Evolutionary conservation across 2,329 filamentous ascomycete genomes (phyloP).

Genomic region (Sporothrix mexicana): DNA sequence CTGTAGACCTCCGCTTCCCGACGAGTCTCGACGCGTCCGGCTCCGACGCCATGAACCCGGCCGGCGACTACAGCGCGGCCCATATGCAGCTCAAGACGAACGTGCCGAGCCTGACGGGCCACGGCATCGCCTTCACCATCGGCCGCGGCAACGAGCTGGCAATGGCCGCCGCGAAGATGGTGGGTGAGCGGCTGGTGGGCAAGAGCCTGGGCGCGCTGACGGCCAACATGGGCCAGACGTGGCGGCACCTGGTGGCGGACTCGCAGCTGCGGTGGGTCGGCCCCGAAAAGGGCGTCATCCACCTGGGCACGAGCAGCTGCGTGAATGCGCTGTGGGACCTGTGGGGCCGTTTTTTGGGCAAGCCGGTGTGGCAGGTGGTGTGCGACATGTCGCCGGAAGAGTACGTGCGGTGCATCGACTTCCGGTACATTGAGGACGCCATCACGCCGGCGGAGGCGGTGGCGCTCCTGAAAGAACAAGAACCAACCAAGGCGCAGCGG

Average conservation of each 20-base stretch:
- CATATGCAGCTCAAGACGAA: constrained; percentile 90
- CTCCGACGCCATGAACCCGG: constrained; percentile 95
- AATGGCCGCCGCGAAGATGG: constrained; percentile 78
- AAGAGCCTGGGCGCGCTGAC: constrained; percentile 78
- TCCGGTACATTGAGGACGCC: constrained; percentile 93
- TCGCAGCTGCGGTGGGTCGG: constrained; percentile 92
- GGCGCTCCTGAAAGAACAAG: constrained; percentile 68
- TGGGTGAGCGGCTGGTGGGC: constrained; percentile 76
- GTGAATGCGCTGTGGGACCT: constrained; percentile 94
- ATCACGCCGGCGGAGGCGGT: constrained; percentile 85
- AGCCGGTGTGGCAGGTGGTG: constrained; percentile 89
- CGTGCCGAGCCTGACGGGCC: constrained; percentile 71
- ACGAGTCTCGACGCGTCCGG: constrained; percentile 96
- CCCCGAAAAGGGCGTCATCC: constrained; percentile 91
- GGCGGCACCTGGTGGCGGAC: constrained; percentile 90
- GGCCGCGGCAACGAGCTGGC: constrained; percentile 92
- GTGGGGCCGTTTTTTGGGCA: constrained; percentile 85
- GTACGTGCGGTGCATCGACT: constrained; percentile 87
- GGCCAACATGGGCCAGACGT: constrained; percentile 82
- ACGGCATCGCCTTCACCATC: constrained; percentile 88
- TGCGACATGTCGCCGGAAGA: constrained; percentile 89
- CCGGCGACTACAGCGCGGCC: constrained; percentile 87
- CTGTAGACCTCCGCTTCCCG: constrained; percentile 74
- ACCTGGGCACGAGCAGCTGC: constrained; percentile 87
- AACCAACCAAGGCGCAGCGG: constrained; percentile 71